Evolutionary conservation across 1,284 basidiomycete genomes (phyloP).

Genomic region (Wolfiporia cocos): DNA sequence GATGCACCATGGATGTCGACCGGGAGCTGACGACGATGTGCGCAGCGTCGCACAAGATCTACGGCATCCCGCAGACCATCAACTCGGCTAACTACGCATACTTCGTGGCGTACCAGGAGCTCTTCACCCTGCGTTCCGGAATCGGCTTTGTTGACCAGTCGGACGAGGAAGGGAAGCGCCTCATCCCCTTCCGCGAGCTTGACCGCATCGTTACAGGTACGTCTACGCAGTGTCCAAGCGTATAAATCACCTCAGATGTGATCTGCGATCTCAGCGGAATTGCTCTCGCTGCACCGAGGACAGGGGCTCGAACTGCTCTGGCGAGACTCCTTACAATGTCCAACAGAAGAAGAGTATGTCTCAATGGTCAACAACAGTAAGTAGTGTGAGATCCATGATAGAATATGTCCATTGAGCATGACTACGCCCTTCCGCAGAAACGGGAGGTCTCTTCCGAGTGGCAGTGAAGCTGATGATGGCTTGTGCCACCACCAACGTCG

Average conservation of each 20-base stretch:
- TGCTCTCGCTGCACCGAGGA: slow-evolving; percentile 89
- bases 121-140: slow-evolving; percentile 52
- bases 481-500: slow-evolving; percentile 54
- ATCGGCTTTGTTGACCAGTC: slow-evolving; percentile 9
- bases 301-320: slow-evolving; percentile 95
- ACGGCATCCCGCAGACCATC: slow-evolving; percentile 94
- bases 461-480: slow-evolving; percentile 98
- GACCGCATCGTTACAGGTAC: slow-evolving; percentile 65
- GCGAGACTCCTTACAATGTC: slow-evolving; percentile 89
- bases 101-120: slow-evolving; percentile 82
- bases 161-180: slow-evolving; percentile 14
- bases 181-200: slow-evolving; percentile 38
- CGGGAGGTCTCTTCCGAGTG: slow-evolving; percentile 90
- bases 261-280: slow-evolving; percentile 54
- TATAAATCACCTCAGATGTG: no score
- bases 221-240: no score
- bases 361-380: slow-evolving; percentile 95
- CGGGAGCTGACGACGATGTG: no score
- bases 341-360: slow-evolving; percentile 93
- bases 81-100: slow-evolving; percentile 98
- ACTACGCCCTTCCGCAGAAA: slow-evolving; percentile 56
- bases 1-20: no score
- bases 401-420: no score
- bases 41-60: slow-evolving; percentile 88
- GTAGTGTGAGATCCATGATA: no score